phyloP scores from a whole-genome alignment of 768 basidiomycete genomes.

The Russula dissimulans region DNA sequence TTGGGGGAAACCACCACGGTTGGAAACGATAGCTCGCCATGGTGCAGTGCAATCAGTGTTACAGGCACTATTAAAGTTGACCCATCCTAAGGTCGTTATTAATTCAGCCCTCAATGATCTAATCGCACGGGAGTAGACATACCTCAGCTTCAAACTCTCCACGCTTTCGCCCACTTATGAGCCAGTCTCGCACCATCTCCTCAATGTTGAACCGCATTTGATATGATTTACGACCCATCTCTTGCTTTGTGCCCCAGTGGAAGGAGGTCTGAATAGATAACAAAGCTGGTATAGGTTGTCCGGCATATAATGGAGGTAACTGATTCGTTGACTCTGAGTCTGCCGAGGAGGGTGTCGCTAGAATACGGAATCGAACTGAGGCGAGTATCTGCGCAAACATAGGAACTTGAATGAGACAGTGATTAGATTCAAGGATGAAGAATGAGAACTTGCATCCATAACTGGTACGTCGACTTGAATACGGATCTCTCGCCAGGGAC shows the following conservation, averaged over 20 bases:
- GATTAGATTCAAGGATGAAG: not conserved
- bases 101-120: not conserved
- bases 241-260: slow-evolving; percentile 55
- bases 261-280: slow-evolving; percentile 65
- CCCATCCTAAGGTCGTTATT: slow-evolving; percentile 41
- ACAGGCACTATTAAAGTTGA: slow-evolving; percentile 50
- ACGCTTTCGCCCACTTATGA: slow-evolving; percentile 80
- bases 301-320: slow-evolving; percentile 54
- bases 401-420: slow-evolving; percentile 5
- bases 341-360: slow-evolving; percentile 36
- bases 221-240: slow-evolving; percentile 35
- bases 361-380: slow-evolving; percentile 42
- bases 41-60: slow-evolving; percentile 78
- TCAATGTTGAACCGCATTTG: slow-evolving; percentile 73
- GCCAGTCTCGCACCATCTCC: slow-evolving; percentile 76
- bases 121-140: slow-evolving; percentile 21
- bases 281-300: slow-evolving; percentile 69
- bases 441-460: slow-evolving; percentile 52
- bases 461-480: slow-evolving; percentile 82
- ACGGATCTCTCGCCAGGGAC: slow-evolving; percentile 61
- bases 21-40: slow-evolving; percentile 73
- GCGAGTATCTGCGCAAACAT: slow-evolving; percentile 48
- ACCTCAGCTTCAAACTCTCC: slow-evolving; percentile 75
- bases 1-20: slow-evolving; percentile 57
- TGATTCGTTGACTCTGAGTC: slow-evolving; percentile 18